These are phyloP conservation scores for Monilinia aucupariae DNA, from an alignment of 2,329 filamentous ascomycete genomes.

Conservation along the genomic window DNA sequence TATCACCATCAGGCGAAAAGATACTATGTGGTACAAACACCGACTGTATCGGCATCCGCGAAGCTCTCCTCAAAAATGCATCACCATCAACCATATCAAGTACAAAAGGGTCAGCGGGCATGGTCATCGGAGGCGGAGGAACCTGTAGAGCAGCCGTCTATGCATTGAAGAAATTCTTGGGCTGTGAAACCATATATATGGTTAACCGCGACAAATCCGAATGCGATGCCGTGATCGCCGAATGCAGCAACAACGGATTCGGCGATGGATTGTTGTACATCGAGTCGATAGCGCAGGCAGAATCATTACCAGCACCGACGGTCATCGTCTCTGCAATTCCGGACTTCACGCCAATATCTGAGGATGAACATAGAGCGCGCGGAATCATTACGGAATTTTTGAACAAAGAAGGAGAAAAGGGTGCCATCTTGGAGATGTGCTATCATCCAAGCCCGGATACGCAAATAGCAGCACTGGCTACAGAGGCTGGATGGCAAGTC, in stretches of 20 bases:
- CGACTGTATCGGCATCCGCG: constrained; percentile 71
- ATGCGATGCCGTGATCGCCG: constrained; percentile 59
- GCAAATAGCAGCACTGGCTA: constrained; percentile 24
- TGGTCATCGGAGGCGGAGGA: constrained; percentile 73
- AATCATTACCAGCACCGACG: constrained; percentile 51
- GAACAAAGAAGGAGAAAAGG: constrained; percentile 33
- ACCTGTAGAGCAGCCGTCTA: constrained; percentile 75
- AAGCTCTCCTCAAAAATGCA: constrained; percentile 60
- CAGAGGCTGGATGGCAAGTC: constrained; percentile 26
- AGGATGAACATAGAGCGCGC: constrained; percentile 56
- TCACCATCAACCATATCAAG: constrained; percentile 39
- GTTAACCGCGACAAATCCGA: constrained; percentile 68
- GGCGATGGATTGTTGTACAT: constrained; percentile 58
- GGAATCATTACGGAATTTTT: constrained; percentile 37
- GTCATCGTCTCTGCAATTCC: constrained; percentile 71
- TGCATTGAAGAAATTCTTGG: constrained; percentile 64
- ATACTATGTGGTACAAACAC: constrained; percentile 70
- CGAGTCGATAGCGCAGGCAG: constrained; percentile 54
- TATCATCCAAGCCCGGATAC: constrained; percentile 32
- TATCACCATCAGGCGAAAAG: constrained; percentile 31
- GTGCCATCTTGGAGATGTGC: constrained; percentile 33
- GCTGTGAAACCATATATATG: constrained; percentile 64
- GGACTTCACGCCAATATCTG: constrained; percentile 64
- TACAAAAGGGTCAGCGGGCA: constrained; percentile 56
- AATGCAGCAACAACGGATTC: constrained; percentile 56